A percentile compares a stretch with the other conserved stretches of the same genome.
Conservation (phyloP, 2,329 filamentous ascomycete species). For the Triangularia setosa region DNA sequence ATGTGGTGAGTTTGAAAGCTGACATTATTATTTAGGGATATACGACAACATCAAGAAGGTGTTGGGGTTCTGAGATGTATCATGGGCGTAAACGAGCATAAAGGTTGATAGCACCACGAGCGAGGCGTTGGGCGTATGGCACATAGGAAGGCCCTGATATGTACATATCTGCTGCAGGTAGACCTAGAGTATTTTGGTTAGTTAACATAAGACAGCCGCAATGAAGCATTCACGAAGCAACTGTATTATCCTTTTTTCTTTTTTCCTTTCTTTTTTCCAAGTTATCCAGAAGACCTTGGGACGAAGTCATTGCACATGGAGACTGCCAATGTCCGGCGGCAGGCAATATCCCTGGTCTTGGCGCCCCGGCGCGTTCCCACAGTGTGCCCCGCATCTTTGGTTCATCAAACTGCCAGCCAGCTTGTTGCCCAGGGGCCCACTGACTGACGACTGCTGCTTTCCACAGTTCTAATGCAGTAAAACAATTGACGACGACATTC, state of each 20-base stretch:
- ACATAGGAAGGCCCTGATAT: neutral
- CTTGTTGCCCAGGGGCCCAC: neutral
- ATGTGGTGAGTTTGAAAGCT: constrained; percentile 20
- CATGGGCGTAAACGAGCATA: neutral
- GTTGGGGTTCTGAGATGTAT: constrained; percentile 53
- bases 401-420: constrained; percentile 5
- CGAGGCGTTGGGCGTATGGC: constrained; percentile 15
- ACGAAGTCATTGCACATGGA: neutral
- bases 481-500: neutral
- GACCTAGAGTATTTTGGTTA: neutral
- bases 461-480: neutral
- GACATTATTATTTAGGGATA: constrained; percentile 50
- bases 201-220: neutral
- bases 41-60: constrained; percentile 68
- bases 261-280: too few species aligned
- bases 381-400: constrained; percentile 6
- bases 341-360: constrained; percentile 6
- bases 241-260: too few species aligned
- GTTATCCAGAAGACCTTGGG: neutral
- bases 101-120: constrained; percentile 9
- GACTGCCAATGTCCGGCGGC: neutral
- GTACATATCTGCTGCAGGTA: neutral
- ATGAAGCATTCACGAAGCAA: neutral
- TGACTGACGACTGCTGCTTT: neutral
- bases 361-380: constrained; percentile 1